Conservation (phyloP, 495 filamentous ascomycete genomes). For the Penicillium lagena region DNA sequence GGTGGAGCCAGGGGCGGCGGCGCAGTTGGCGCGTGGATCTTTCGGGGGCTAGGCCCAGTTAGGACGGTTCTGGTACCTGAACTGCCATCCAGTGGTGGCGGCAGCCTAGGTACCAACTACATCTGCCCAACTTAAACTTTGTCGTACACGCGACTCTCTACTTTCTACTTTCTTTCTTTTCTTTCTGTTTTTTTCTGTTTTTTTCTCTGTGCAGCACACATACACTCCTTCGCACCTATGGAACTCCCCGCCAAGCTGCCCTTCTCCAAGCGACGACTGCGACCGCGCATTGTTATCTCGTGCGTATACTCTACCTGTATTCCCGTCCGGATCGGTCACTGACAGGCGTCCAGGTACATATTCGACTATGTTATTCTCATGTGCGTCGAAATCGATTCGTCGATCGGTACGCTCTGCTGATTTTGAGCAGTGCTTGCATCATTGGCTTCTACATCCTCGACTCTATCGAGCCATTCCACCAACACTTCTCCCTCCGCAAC, state of each 20-base stretch:
- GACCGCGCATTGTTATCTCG: conserved; percentile 48
- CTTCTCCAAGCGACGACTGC: conserved; percentile 46
- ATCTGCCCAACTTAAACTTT: no score
- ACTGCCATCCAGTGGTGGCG: no score
- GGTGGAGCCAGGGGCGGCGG: no score
- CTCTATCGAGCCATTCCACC: conserved; percentile 50
- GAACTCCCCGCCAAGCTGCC: conserved; percentile 40
- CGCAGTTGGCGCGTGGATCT: no score
- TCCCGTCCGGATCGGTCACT: conserved; percentile 2
- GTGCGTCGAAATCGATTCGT: conserved; percentile 25
- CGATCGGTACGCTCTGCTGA: conserved; percentile 27
- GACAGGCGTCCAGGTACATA: conserved; percentile 45
- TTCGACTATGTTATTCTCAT: conserved; percentile 64
- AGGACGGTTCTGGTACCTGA: no score
- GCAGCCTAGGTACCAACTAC: no score
- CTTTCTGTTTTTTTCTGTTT: not conserved
- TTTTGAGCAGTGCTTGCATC: conserved; percentile 39
- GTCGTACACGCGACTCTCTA: not conserved
- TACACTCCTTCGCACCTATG: conserved; percentile 9
- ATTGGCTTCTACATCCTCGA: conserved; percentile 49
- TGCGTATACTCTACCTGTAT: conserved; percentile 19
- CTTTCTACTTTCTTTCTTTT: not conserved
- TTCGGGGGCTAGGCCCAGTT: no score
- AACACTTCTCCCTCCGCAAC: conserved; percentile 53
- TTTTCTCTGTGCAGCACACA: not conserved